phyloP scores from a whole-genome alignment of 75 land plant species.

The Chamaecyparis obtusa region DNA sequence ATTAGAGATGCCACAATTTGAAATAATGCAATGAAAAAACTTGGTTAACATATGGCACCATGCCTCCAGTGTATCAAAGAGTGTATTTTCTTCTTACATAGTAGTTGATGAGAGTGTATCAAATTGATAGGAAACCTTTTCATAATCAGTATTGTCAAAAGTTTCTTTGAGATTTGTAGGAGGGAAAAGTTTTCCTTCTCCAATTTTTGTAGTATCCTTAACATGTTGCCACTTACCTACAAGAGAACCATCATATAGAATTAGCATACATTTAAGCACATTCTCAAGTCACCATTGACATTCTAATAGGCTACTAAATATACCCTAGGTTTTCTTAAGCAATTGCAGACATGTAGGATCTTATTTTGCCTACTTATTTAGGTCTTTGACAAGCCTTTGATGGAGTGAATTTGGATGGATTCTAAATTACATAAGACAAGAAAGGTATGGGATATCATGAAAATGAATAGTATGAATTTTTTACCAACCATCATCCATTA shows the following conservation, averaged over 20 bases:
- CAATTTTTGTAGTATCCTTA: slow-evolving; percentile 87
- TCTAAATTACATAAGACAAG: background rate
- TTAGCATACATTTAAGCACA: background rate
- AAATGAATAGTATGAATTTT: background rate
- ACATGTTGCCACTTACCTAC: slow-evolving; percentile 98
- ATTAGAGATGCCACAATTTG: background rate
- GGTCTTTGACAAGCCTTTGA: no score
- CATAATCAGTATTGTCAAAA: slow-evolving; percentile 92
- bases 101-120: slow-evolving; percentile 67
- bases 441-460: background rate
- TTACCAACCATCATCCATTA: slow-evolving; percentile 81
- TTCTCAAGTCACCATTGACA: background rate
- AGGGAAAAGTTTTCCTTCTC: slow-evolving; percentile 95
- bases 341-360: background rate
- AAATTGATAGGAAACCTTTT: slow-evolving; percentile 49
- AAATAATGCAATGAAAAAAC: slow-evolving; percentile 21
- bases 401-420: background rate
- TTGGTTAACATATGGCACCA: slow-evolving; percentile 99
- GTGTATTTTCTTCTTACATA: slow-evolving; percentile 93
- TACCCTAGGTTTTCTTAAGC: background rate
- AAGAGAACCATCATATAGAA: background rate
- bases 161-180: slow-evolving; percentile 97
- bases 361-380: no score
- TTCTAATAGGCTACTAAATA: background rate
- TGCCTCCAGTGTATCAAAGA: slow-evolving; percentile 95